Evolutionary conservation across 345 rosid species (phyloP), one percentile per base, ranked within the genome.

Genomic region (Limnanthes douglasii): DNA sequence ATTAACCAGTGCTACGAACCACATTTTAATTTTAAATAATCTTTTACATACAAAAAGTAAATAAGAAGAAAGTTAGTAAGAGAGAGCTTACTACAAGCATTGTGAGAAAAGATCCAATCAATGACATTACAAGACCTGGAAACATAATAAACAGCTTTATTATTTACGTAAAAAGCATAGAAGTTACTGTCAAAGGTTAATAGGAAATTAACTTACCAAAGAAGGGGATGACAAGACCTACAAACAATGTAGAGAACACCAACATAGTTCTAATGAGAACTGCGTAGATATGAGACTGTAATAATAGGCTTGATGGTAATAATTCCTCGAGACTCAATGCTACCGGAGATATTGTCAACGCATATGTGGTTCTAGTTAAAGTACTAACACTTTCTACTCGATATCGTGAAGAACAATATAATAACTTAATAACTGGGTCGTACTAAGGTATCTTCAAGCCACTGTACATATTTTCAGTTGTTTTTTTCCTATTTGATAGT

Each of bases 261-360:
- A 88, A 47, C 9, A 62, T 60, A 2, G 90, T 88, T 55, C 97
- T 69, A 49, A 88, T 78, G 62, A 59, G 15, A 18, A 83, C 63
- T 1, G 80, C 60, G 6, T 65, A 76, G 16, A 74, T 26, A 53
- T 70, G 71, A 52, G 78, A 70, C 60, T 69, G 71, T 24, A 37
- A 42, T 24, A 37, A 42, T 18, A 56, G 64, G 56, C 27, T 65
- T 41, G 83, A 65, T 29, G 97, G 90, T 49, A 88, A 45, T 56
- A 88, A 54, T 42, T 88, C 97, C 59, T 88, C 97, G 18, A 88
- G 74, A 55, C 97, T 71, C 93, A 88, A 53, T 24, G 95, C 95
- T 18, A 88, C 95, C 0, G 97, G 95, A 28, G 97, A 75, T 28
- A 88, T 53, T 32, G 97, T 83, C 58, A 88, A 64, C 19, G 97